phyloP scores from a whole-genome alignment of 306 rosid genomes.

The Gleditsia sinensis region DNA sequence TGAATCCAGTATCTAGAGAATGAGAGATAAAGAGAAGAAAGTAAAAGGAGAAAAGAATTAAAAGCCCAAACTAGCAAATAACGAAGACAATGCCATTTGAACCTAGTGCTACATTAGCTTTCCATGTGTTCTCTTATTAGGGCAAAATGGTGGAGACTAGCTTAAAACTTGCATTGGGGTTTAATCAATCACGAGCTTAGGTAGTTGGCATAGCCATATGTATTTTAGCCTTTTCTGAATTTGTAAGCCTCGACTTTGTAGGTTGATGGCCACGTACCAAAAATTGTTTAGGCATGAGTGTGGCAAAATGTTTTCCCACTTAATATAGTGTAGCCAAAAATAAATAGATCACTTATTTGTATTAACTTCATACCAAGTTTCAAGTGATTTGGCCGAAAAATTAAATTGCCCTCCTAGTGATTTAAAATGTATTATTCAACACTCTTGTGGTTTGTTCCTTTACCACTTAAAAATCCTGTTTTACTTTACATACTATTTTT shows the following conservation, averaged over 20 bases:
- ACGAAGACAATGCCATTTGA: not conserved
- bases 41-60: not conserved
- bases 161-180: not conserved
- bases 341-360: not conserved
- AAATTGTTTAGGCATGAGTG: not conserved
- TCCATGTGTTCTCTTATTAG: not conserved
- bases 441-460: too few species aligned
- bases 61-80: not conserved
- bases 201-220: too few species aligned
- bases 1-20: constrained; percentile 20
- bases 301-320: not conserved
- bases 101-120: not conserved
- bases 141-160: not conserved
- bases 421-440: too few species aligned
- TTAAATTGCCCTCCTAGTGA: too few species aligned
- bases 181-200: constrained; percentile 14
- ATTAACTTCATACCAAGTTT: too few species aligned
- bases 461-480: too few species aligned
- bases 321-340: not conserved
- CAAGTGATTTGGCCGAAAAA: too few species aligned
- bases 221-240: not conserved
- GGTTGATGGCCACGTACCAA: not conserved
- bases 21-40: not conserved
- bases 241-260: not conserved
- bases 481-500: too few species aligned